Evolutionary conservation across 306 rosid species (phyloP).

Genomic region (Cucumis hystrix): DNA sequence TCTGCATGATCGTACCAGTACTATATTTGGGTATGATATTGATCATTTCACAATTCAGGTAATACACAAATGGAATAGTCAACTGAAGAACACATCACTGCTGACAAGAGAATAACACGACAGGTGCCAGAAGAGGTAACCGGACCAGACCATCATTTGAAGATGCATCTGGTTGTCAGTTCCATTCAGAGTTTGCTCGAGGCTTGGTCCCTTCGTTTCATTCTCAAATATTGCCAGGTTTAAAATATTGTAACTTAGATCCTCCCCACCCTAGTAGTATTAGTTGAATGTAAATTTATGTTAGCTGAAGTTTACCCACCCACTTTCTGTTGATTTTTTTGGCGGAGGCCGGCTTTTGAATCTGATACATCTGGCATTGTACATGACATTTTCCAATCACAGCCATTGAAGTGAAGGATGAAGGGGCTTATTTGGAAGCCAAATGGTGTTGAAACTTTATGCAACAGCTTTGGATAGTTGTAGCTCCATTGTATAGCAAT

Average conservation of each 20-base stretch:
- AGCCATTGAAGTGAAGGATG: background rate
- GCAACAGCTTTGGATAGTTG: background rate
- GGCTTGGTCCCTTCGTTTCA: background rate
- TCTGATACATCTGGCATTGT: background rate
- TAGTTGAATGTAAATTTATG: slow-evolving; percentile 6
- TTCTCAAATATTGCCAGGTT: background rate
- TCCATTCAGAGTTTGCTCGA: background rate
- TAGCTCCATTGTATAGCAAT: background rate
- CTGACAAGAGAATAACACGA: background rate
- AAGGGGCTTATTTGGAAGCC: background rate
- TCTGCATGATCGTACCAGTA: background rate
- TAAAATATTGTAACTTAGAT: background rate
- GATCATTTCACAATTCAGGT: background rate
- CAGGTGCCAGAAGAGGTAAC: background rate
- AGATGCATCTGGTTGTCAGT: slow-evolving; percentile 1
- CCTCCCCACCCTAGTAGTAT: background rate
- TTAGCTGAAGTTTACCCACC: slow-evolving; percentile 2
- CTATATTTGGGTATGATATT: background rate
- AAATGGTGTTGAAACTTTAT: background rate
- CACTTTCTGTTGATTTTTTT: slow-evolving; percentile 5
- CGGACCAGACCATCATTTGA: background rate
- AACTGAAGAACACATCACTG: background rate
- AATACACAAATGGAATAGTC: background rate
- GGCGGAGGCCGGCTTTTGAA: slow-evolving; percentile 5
- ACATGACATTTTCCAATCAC: background rate